Evolutionary conservation across 148 eudicot species (phyloP), one percentile per base, ranked within the genome.

Genomic region (Polygonum maritimum): DNA sequence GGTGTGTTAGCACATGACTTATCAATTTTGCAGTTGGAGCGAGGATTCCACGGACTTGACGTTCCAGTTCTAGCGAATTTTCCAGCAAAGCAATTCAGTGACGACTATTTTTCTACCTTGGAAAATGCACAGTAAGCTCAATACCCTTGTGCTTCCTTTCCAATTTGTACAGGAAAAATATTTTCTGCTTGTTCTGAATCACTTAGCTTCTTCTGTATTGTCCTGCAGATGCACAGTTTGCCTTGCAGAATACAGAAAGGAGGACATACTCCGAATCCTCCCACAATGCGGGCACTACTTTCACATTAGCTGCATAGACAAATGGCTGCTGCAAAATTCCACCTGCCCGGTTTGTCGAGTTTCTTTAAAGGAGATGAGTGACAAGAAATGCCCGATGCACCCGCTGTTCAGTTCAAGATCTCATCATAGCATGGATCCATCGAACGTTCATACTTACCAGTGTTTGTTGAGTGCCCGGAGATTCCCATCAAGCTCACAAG

Each of bases 291-390:
- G 94, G 6, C 98, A 93, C 83, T 87, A 80, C 58, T 93, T 93
- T 73, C 98, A 93, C 63, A 84, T 83, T n/a, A 82, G 79, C 48
- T 91, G 98, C 83, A 89, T 93, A 60, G 98, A 88, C 82, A 85
- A 87, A 79, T 93, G 98, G 98, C 83, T 93, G 69, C 90, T 87
- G 41, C 94, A 91, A 71, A 91, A 91, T 75, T 88, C 89, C 71
- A 93, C 98, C 45, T 93, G 98, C 74, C 98, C 98, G 5, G 92
- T 93, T 73, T 93, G 98, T 75, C 87, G 98, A 9, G 77, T 91
- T 44, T 93, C 98, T 0, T 81, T 93, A 63, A 90, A 91, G 3
- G 97, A 89, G 26, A 73, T 77, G 21, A 84, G 81, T 71, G 93
- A 89, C 76, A 90, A 85, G 80, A 89, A 89, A 77, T 84, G 90